phyloP scores from a whole-genome alignment of 768 basidiomycete species.

The Mycena latifolia region DNA sequence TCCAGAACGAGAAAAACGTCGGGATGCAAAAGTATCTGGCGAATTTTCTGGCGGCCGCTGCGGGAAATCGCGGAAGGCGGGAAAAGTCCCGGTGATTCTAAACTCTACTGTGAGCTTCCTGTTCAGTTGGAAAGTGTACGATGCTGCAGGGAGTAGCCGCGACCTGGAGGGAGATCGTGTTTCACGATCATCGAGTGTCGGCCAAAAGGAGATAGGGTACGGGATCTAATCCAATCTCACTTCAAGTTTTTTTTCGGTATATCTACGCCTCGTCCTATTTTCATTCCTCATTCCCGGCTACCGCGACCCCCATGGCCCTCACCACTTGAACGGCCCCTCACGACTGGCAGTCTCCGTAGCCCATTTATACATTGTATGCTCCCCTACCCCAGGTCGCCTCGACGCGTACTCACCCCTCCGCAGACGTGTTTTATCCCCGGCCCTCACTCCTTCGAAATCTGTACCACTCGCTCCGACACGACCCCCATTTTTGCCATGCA shows the following conservation, averaged over 20 bases:
- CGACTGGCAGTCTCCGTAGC: neutral
- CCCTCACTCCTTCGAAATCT: slow-evolving; percentile 22
- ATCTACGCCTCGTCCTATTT: neutral
- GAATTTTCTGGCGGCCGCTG: too few relatives aligned
- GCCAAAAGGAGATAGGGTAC: slow-evolving; percentile 7
- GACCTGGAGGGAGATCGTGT: neutral
- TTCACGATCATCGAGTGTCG: neutral
- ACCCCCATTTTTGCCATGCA: slow-evolving; percentile 47
- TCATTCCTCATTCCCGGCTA: slow-evolving; percentile 1
- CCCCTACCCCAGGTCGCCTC: neutral
- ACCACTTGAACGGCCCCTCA: slow-evolving; percentile 12
- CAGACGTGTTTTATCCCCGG: slow-evolving; percentile 12
- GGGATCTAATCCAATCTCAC: neutral
- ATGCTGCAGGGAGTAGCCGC: neutral
- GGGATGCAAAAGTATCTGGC: too few relatives aligned
- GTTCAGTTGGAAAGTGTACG: too few relatives aligned
- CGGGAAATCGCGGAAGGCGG: too few relatives aligned
- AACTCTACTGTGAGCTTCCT: too few relatives aligned
- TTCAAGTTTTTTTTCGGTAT: too few relatives aligned
- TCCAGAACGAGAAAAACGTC: too few relatives aligned
- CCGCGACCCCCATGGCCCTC: slow-evolving; percentile 11
- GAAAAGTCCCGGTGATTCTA: too few relatives aligned
- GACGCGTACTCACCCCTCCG: neutral
- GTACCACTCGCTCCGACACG: slow-evolving; percentile 23
- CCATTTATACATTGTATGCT: slow-evolving; percentile 11